A percentile compares a stretch with the other conserved stretches of the same genome.
phyloP scores from a whole-genome alignment of 2,329 filamentous ascomycete species.

The Pseudogymnoascus sp. region DNA sequence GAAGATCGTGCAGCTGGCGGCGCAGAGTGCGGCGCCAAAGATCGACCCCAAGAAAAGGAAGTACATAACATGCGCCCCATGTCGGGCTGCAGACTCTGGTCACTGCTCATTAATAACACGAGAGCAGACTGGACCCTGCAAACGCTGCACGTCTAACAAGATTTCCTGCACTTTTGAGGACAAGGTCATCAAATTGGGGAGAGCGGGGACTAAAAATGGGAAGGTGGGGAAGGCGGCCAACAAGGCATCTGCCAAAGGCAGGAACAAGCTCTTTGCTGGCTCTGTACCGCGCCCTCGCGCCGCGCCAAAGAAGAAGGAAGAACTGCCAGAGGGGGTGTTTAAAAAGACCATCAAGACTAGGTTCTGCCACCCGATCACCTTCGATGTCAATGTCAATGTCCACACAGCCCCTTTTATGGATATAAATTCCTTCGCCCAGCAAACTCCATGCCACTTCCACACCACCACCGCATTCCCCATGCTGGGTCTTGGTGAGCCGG shows the following conservation, averaged over 20 bases:
- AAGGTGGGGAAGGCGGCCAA: background rate
- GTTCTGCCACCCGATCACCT: slow-evolving; percentile 25
- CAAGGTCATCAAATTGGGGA: background rate
- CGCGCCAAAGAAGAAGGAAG: background rate
- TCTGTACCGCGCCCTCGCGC: background rate
- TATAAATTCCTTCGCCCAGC: background rate
- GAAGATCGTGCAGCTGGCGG: slow-evolving; percentile 16
- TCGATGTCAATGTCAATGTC: slow-evolving; percentile 19
- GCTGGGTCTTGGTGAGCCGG: slow-evolving; percentile 15
- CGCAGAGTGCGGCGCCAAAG: slow-evolving; percentile 9
- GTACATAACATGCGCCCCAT: slow-evolving; percentile 19
- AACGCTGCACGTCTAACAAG: slow-evolving; percentile 11
- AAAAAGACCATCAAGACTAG: slow-evolving; percentile 17
- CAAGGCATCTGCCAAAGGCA: background rate
- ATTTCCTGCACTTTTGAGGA: slow-evolving; percentile 16
- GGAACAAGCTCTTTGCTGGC: background rate
- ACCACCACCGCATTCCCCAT: slow-evolving; percentile 22
- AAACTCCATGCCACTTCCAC: slow-evolving; percentile 20
- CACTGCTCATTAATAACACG: slow-evolving; percentile 16
- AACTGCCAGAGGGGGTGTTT: background rate
- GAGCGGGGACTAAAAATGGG: background rate
- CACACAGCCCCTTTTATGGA: background rate
- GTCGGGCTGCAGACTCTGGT: slow-evolving; percentile 10
- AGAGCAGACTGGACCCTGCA: slow-evolving; percentile 18
- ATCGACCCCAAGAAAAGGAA: background rate